A percentile compares a stretch with the other conserved stretches of the same genome.
Conservation (phyloP, 208 protist species). For the Leishmania gerbilli region DNA sequence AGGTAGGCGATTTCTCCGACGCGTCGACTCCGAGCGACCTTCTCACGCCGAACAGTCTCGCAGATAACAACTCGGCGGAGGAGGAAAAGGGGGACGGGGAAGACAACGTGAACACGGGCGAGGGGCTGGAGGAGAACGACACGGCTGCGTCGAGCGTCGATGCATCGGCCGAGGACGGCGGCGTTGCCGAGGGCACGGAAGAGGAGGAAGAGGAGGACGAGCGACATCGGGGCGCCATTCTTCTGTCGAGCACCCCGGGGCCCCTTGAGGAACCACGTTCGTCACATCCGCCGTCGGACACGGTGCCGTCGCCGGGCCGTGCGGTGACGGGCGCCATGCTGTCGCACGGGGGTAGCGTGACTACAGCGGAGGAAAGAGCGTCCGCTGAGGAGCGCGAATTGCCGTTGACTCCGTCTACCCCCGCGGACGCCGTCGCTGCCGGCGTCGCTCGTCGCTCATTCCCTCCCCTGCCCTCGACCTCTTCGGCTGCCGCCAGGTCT, state of each 20-base stretch:
- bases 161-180: slow-evolving; percentile 1
- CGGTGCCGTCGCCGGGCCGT: neutral
- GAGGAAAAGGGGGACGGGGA: slow-evolving; percentile 10
- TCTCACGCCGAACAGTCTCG: neutral
- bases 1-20: slow-evolving; percentile 31
- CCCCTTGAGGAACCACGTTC: neutral
- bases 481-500: neutral
- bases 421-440: neutral
- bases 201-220: slow-evolving; percentile 9
- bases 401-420: neutral
- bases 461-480: neutral
- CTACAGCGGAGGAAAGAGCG: too few species aligned
- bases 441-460: too few species aligned
- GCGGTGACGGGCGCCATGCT: too few species aligned
- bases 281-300: neutral
- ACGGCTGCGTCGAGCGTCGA: neutral
- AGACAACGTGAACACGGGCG: neutral
- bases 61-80: neutral
- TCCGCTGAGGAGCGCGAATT: neutral
- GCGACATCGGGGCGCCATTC: slow-evolving; percentile 26
- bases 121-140: slow-evolving; percentile 7
- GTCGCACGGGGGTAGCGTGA: neutral
- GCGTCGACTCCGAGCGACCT: slow-evolving; percentile 6
- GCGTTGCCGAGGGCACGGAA: neutral
- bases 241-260: neutral